phyloP scores from a whole-genome alignment of 306 rosid genomes.

The Cyclanthera cordifolia region DNA sequence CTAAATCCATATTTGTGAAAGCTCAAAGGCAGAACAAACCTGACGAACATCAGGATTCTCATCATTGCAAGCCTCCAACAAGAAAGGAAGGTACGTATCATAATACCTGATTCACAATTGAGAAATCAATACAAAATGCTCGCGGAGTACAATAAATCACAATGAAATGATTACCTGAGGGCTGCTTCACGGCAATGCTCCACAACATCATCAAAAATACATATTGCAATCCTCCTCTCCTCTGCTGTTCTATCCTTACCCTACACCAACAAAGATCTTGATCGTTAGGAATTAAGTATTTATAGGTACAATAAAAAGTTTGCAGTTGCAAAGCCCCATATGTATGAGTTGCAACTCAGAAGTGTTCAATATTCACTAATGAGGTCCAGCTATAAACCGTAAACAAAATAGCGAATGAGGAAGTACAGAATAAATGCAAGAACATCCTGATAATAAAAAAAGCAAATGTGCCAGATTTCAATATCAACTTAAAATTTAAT shows the following conservation, averaged over 20 bases:
- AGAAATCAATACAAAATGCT: neutral
- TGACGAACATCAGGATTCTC: conserved; percentile 91
- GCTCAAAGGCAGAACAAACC: conserved; percentile 35
- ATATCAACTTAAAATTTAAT: neutral
- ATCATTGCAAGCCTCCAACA: conserved; percentile 95
- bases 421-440: neutral
- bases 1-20: neutral
- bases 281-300: neutral
- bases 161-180: conserved; percentile 40
- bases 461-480: neutral
- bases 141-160: neutral
- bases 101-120: conserved; percentile 58
- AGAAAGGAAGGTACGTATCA: conserved; percentile 81
- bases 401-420: neutral
- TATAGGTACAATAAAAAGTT: no score
- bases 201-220: conserved; percentile 96
- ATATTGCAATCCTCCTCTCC: conserved; percentile 96
- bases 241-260: conserved; percentile 94
- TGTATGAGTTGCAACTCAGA: neutral
- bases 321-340: neutral
- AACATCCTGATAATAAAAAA: neutral
- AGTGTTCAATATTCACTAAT: neutral
- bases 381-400: neutral
- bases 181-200: conserved; percentile 99
- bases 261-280: conserved; percentile 26